These are phyloP conservation scores for Paecilomyces dactylethromorphus DNA, from an alignment of 2,329 filamentous ascomycete species.

Conservation along the genomic window DNA sequence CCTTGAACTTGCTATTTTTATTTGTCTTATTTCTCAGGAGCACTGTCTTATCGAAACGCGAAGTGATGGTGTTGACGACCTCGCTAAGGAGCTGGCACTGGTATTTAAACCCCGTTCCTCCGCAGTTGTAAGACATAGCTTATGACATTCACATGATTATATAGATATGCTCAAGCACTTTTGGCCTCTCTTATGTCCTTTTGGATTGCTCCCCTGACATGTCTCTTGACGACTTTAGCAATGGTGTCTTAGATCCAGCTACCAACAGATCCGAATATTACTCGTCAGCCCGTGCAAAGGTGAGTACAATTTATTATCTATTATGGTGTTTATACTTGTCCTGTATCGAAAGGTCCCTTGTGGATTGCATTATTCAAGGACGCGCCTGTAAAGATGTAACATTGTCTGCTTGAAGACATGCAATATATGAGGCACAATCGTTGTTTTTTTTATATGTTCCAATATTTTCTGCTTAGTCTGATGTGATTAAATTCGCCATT, in stretches of 20 bases:
- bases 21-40: constrained; percentile 73
- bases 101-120: constrained; percentile 35
- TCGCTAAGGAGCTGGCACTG: constrained; percentile 68
- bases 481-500: not conserved
- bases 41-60: constrained; percentile 84
- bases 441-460: not conserved
- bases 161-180: constrained; percentile 62
- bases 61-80: constrained; percentile 53
- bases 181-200: constrained; percentile 63
- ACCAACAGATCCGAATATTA: constrained; percentile 10
- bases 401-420: not conserved
- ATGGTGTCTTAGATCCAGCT: constrained; percentile 54
- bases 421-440: not conserved
- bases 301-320: not conserved
- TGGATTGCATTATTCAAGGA: not conserved
- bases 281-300: constrained; percentile 6
- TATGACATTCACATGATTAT: not conserved
- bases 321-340: not conserved
- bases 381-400: not conserved
- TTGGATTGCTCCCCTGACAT: constrained; percentile 67
- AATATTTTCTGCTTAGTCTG: not conserved
- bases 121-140: constrained; percentile 1
- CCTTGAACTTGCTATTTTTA: constrained; percentile 76
- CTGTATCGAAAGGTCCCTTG: not conserved
- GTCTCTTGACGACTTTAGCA: constrained; percentile 74